Evolutionary conservation across 352 stramenopile genomes (phyloP).

Genomic region (Pythium folliculosum): DNA sequence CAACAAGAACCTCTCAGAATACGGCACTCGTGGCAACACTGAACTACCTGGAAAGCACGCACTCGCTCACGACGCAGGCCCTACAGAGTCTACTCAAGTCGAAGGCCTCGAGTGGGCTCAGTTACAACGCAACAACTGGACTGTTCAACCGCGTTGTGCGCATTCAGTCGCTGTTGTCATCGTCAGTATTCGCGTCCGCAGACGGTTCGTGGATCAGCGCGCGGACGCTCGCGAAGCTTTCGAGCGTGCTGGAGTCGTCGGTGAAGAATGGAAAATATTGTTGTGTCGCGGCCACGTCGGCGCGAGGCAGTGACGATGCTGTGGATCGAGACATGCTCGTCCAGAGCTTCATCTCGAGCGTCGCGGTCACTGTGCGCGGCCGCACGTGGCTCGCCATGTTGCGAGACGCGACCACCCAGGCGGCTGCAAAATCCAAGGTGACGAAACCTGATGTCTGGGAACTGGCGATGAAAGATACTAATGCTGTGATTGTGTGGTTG

Average conservation of each 20-base stretch:
- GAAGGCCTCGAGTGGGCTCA: neutral
- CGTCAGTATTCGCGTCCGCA: conserved; percentile 16
- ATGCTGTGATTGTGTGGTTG: neutral
- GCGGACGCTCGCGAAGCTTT: conserved; percentile 20
- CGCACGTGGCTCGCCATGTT: conserved; percentile 26
- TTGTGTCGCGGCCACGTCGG: neutral
- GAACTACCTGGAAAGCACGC: conserved; percentile 11
- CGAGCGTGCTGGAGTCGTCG: conserved; percentile 14
- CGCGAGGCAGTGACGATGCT: neutral
- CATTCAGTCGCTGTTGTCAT: conserved; percentile 23
- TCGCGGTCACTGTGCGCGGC: conserved; percentile 16
- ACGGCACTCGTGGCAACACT: conserved; percentile 11
- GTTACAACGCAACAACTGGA: neutral
- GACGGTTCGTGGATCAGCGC: conserved; percentile 26
- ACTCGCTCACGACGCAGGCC: neutral
- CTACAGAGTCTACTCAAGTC: neutral
- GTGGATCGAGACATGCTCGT: neutral
- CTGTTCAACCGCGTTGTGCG: neutral
- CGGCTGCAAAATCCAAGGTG: conserved; percentile 24
- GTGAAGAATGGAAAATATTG: conserved; percentile 17
- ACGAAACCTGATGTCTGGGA: neutral
- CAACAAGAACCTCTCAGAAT: conserved; percentile 11
- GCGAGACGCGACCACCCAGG: conserved; percentile 15
- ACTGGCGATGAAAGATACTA: neutral
- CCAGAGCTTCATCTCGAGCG: conserved; percentile 21